Evolutionary conservation across 2,329 filamentous ascomycete species (phyloP).

Genomic region (Karstenula rhodostoma): DNA sequence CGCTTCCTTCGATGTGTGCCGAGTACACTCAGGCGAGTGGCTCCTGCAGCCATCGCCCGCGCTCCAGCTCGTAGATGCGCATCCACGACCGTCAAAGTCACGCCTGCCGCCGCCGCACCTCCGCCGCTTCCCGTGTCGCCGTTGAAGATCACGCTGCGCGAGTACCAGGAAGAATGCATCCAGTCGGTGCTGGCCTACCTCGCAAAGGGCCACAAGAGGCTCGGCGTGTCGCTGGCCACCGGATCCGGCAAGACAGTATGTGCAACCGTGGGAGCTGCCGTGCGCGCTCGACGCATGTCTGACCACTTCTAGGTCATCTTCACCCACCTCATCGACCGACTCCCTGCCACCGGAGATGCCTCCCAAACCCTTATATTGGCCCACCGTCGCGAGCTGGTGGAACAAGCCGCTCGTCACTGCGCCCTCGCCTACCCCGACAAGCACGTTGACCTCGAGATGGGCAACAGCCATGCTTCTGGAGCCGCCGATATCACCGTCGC

Average conservation of each 20-base stretch:
- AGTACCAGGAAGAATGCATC: constrained; percentile 93
- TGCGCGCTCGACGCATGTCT: background rate
- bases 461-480: constrained; percentile 76
- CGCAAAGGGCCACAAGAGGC: constrained; percentile 74
- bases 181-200: constrained; percentile 77
- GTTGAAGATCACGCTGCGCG: constrained; percentile 68
- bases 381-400: constrained; percentile 90
- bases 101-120: constrained; percentile 12
- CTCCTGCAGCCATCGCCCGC: constrained; percentile 15
- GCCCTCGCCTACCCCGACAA: constrained; percentile 79
- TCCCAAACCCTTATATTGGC: constrained; percentile 89
- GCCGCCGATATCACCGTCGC: constrained; percentile 91
- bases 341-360: constrained; percentile 66
- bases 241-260: constrained; percentile 86
- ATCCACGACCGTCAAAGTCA: constrained; percentile 9
- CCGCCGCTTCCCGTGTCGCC: constrained; percentile 21
- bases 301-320: constrained; percentile 77
- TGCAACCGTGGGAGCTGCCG: constrained; percentile 5
- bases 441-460: constrained; percentile 91
- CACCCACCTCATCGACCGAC: constrained; percentile 87
- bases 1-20: constrained; percentile 41
- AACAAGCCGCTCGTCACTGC: constrained; percentile 91
- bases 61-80: constrained; percentile 16
- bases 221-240: constrained; percentile 87
- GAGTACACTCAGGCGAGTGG: constrained; percentile 28